Evolutionary conservation across 106 monocot species (phyloP).

Genomic region (Phalaenopsis equestris): DNA sequence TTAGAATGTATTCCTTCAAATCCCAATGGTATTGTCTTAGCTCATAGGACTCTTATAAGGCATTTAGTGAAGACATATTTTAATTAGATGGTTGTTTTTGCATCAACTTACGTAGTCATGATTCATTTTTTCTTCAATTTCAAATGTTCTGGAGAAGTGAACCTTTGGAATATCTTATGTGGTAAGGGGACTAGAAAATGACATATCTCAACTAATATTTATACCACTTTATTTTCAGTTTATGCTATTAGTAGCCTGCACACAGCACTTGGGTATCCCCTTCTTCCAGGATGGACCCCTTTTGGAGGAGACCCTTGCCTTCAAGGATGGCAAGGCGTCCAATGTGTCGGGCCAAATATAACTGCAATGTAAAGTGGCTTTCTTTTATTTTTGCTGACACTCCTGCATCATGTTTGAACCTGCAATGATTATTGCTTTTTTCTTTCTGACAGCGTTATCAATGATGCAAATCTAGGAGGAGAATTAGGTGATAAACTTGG

Average conservation of each 20-base stretch:
- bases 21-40: too few relatives aligned
- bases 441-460: conserved; percentile 50
- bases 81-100: too few relatives aligned
- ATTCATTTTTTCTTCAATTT: too few relatives aligned
- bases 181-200: too few relatives aligned
- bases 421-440: conserved; percentile 7
- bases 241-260: conserved; percentile 72
- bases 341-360: conserved; percentile 68
- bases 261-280: conserved; percentile 61
- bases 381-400: background rate
- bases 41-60: too few relatives aligned
- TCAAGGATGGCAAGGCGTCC: conserved; percentile 85
- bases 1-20: too few relatives aligned
- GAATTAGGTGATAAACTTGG: conserved; percentile 45
- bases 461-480: conserved; percentile 81
- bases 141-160: too few relatives aligned
- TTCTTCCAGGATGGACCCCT: conserved; percentile 78
- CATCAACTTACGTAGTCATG: too few relatives aligned
- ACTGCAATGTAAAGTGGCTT: conserved; percentile 57
- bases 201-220: background rate
- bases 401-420: background rate
- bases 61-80: too few relatives aligned
- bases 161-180: too few relatives aligned
- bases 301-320: conserved; percentile 80
- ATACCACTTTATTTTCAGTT: conserved; percentile 29